phyloP scores from a whole-genome alignment of 1,284 basidiomycete genomes.

The Puccinia novopanici region DNA sequence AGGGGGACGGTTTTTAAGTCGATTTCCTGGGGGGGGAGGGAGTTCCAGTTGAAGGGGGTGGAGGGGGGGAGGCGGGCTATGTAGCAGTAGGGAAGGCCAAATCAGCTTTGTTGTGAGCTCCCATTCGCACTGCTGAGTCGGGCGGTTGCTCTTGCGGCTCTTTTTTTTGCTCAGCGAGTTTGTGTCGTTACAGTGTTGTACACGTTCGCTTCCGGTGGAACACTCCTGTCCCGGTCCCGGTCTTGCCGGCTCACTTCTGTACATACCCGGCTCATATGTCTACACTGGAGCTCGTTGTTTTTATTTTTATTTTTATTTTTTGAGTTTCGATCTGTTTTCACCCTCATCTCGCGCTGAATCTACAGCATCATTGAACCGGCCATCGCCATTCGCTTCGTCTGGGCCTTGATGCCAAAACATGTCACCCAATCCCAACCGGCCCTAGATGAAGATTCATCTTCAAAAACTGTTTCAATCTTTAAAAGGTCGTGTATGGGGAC shows the following conservation, averaged over 20 bases:
- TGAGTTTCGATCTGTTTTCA: no score
- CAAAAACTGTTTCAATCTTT: no score
- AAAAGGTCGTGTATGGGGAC: no score
- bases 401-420: no score
- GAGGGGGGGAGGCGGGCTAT: neutral
- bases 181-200: neutral
- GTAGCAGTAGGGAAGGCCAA: neutral
- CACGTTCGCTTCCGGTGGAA: neutral
- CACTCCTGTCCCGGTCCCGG: neutral
- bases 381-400: no score
- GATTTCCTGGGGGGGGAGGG: neutral
- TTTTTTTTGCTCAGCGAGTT: slow-evolving; percentile 7
- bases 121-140: neutral
- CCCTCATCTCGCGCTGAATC: no score
- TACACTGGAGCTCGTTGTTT: neutral
- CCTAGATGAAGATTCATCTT: no score
- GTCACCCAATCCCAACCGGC: no score
- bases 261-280: neutral
- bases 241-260: neutral
- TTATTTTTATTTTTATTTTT: no score
- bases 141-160: slow-evolving; percentile 7
- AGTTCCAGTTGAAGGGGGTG: slow-evolving; percentile 1
- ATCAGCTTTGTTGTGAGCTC: slow-evolving; percentile 1
- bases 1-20: slow-evolving; percentile 12
- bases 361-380: neutral